A percentile compares a stretch with the other conserved stretches of the same genome.
Evolutionary conservation across 345 rosid genomes (phyloP).

Genomic region (Sonneratia alba): DNA sequence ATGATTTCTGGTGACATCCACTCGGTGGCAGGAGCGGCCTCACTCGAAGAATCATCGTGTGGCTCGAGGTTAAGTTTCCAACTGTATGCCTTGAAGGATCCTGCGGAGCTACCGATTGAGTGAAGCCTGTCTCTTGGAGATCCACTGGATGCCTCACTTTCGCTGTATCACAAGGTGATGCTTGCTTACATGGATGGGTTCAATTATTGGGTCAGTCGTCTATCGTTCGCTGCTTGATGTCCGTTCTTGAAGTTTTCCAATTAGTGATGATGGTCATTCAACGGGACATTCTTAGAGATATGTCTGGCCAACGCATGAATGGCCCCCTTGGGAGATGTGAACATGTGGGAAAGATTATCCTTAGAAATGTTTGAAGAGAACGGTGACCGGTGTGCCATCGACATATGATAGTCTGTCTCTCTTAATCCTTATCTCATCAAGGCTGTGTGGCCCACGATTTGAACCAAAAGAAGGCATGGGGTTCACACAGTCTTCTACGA

Average conservation of each 20-base stretch:
- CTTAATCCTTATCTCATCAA: background rate
- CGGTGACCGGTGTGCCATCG: background rate
- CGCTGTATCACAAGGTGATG: no score
- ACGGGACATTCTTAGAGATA: no score
- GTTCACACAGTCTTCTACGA: background rate
- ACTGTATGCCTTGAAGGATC: background rate
- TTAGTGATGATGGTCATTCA: background rate
- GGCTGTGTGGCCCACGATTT: background rate
- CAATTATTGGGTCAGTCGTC: background rate
- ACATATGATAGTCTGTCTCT: background rate
- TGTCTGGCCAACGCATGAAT: no score
- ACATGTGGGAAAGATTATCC: no score
- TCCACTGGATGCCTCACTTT: no score
- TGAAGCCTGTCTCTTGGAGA: background rate
- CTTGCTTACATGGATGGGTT: no score
- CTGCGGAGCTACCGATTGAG: background rate
- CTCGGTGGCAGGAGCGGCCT: background rate
- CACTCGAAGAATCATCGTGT: no score
- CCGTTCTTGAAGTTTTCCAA: background rate
- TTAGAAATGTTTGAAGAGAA: background rate
- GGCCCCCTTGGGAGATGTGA: background rate
- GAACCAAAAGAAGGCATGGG: background rate
- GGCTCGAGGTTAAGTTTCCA: background rate
- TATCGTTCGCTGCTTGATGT: background rate
- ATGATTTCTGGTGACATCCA: background rate